Base-by-base conservation (phyloP, 345 rosid genomes). In the Hibiscus mutabilis region DNA sequence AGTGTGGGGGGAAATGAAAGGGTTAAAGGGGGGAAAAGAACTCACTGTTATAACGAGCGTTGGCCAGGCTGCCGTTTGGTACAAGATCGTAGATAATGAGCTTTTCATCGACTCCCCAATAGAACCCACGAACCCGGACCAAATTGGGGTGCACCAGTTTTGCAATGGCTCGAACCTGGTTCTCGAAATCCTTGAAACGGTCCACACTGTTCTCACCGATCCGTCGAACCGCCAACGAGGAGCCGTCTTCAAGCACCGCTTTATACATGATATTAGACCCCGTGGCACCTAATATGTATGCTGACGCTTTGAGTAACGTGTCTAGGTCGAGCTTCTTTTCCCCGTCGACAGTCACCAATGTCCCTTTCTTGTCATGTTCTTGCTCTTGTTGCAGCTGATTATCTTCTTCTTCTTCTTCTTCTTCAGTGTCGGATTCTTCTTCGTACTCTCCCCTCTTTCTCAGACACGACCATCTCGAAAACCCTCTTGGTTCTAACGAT, bases 241-340 rank as follows among this genome's bases (percentile, higher is more conserved):
- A 83, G 15, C 96, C 95, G 62, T 94, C 95, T 77, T 94, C 95
- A 0, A 94, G 91, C 55, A 94, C 96, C 7, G 96, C 96, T 79
- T 91, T 94, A 79, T 94, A 94, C 93, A 87, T 78, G 64, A 94
- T 94, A 76, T 96, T 90, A 19, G 97, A 94, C 44, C 98, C 98
- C 14, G 96, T 86, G 2, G 97, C 97, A 5, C 98, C 98, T 7
- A 94, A 74, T 22, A 94, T 94, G 68, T 91, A 91, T 19, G 98
- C 96, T 0, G 98, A 90, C 21, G 98, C 98, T 84, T 84, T 90
- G 1, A 94, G 91, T 68, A 94, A 80, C 3, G 88, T 83, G 60
- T 94, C 98, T 16, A 91, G 79, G 79, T 91, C 98, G 0, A 91
- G 86, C 78, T 83, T 78, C 70, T 82, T 84, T 70, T 82, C 89